Conservation (phyloP, 2,329 filamentous ascomycete genomes). For the Pestalotiopsis sp. region DNA sequence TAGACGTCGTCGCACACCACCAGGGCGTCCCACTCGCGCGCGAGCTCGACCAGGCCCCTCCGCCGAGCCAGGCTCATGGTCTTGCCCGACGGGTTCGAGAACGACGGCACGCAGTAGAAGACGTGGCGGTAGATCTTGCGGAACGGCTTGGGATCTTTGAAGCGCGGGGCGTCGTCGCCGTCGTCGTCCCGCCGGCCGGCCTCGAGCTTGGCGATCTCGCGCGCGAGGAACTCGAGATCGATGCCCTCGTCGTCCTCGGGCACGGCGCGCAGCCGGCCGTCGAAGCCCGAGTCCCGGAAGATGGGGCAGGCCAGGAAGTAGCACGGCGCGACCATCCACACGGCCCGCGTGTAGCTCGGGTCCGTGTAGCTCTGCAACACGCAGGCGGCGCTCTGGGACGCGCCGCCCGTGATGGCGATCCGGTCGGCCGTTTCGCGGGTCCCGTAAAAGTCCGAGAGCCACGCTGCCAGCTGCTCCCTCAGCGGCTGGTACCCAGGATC, state of each 20-base stretch:
- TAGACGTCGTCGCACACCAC: slow-evolving; percentile 92
- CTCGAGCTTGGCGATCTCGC: slow-evolving; percentile 43
- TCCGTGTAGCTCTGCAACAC: slow-evolving; percentile 82
- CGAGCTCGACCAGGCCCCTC: slow-evolving; percentile 71
- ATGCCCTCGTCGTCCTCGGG: slow-evolving; percentile 80
- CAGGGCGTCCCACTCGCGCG: slow-evolving; percentile 79
- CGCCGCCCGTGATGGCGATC: slow-evolving; percentile 83
- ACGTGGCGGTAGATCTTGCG: slow-evolving; percentile 84
- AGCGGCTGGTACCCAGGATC: slow-evolving; percentile 76
- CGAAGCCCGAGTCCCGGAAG: slow-evolving; percentile 80
- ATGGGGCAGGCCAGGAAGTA: slow-evolving; percentile 88
- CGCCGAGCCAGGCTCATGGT: slow-evolving; percentile 76
- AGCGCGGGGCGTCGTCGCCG: background rate
- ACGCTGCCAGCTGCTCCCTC: slow-evolving; percentile 68
- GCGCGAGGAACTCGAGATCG: slow-evolving; percentile 64
- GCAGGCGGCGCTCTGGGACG: slow-evolving; percentile 79
- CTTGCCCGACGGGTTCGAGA: slow-evolving; percentile 84
- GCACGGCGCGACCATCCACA: slow-evolving; percentile 82
- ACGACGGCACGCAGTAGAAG: slow-evolving; percentile 87
- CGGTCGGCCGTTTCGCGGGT: slow-evolving; percentile 48
- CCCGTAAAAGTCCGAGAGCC: slow-evolving; percentile 68
- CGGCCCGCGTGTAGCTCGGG: slow-evolving; percentile 69
- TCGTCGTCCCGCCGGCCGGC: background rate
- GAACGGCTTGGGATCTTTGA: slow-evolving; percentile 35
- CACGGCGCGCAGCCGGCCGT: slow-evolving; percentile 66